Percentiles rank a stretch among this genome's conserved stretches.
These are phyloP conservation scores for Cardiospermum halicacabum DNA, from an alignment of 345 rosid species.

Conservation along the genomic window DNA sequence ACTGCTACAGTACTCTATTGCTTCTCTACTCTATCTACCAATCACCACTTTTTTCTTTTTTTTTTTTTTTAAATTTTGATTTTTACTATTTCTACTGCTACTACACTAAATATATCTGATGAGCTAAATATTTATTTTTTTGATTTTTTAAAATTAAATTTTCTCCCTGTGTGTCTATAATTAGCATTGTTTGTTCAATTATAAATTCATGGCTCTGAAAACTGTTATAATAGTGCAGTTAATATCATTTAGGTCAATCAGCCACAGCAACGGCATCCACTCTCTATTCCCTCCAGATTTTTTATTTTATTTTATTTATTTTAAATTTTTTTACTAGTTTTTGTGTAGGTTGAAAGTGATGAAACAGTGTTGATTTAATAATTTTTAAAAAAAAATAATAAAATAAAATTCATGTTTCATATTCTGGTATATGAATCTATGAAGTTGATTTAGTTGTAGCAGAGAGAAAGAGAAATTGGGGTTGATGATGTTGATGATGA, in stretches of 20 bases:
- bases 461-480: conserved; percentile 9
- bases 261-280: no score
- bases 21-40: conserved; percentile 16
- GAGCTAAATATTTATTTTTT: not conserved
- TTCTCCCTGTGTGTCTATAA: not conserved
- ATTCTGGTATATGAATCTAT: conserved; percentile 27
- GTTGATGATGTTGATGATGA: no score
- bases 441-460: conserved; percentile 37
- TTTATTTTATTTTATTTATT: no score
- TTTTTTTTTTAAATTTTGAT: not conserved
- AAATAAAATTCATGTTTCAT: not conserved
- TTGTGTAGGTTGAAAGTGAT: conserved; percentile 25
- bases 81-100: no score
- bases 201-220: not conserved
- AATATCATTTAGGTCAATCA: no score
- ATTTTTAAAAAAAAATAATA: not conserved
- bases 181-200: conserved; percentile 27
- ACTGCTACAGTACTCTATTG: not conserved
- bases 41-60: conserved; percentile 13
- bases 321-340: no score
- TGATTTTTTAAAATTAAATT: no score
- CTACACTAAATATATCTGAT: conserved; percentile 6
- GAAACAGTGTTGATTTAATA: conserved; percentile 18
- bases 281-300: no score
- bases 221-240: not conserved